These are phyloP conservation scores for Phaeolepiota aurea DNA, from an alignment of 768 basidiomycete species.

Conservation along the genomic window DNA sequence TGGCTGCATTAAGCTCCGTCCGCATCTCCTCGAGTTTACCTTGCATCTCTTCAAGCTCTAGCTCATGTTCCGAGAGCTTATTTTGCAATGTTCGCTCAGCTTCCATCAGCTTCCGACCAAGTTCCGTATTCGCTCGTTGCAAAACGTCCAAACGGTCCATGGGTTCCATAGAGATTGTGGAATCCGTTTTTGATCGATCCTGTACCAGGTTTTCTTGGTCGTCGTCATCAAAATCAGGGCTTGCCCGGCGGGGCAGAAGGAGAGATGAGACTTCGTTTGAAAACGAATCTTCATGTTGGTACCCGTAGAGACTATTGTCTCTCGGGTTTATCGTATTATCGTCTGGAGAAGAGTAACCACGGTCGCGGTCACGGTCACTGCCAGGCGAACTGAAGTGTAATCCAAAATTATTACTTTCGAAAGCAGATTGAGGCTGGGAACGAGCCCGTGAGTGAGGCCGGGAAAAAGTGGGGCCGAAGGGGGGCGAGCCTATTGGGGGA, in stretches of 20 bases:
- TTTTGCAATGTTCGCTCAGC: constrained; percentile 60
- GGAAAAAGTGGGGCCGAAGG: constrained; percentile 28
- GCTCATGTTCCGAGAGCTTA: constrained; percentile 69
- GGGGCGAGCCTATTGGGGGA: constrained; percentile 31
- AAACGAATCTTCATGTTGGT: constrained; percentile 25
- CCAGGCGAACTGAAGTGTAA: constrained; percentile 10
- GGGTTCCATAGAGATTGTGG: constrained; percentile 63
- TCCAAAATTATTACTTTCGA: constrained; percentile 9
- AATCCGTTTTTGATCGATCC: constrained; percentile 50
- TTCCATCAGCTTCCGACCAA: constrained; percentile 69
- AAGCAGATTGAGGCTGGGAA: constrained; percentile 35
- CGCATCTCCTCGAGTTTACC: constrained; percentile 66
- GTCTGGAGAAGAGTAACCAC: constrained; percentile 34
- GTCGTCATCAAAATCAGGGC: constrained; percentile 43
- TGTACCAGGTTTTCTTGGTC: constrained; percentile 49
- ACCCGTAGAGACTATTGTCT: constrained; percentile 17
- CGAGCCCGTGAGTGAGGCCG: constrained; percentile 62
- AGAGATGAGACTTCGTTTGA: constrained; percentile 41
- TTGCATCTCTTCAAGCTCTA: constrained; percentile 78
- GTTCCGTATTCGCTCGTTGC: constrained; percentile 64
- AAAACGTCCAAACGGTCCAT: constrained; percentile 68
- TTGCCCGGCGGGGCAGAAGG: constrained; percentile 46
- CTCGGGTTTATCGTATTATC: constrained; percentile 17
- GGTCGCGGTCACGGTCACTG: constrained; percentile 32
- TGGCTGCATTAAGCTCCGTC: constrained; percentile 69